A percentile compares a stretch with the other conserved stretches of the same genome.
phyloP scores from a whole-genome alignment of 2,329 filamentous ascomycete genomes.

The Zelopaecilomyces penicillatus region DNA sequence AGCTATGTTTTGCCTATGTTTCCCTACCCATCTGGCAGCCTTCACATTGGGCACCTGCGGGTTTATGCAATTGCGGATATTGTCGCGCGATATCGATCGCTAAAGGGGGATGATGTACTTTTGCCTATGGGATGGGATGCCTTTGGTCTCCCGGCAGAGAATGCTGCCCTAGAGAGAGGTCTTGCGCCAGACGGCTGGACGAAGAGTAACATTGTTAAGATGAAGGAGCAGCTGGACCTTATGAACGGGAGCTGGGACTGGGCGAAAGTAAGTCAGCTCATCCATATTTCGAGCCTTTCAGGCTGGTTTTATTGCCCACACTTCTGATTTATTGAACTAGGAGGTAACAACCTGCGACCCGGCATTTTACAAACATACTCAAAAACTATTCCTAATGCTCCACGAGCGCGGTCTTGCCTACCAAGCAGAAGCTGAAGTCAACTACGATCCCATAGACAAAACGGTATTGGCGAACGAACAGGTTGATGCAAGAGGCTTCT shows the following conservation, averaged over 20 bases:
- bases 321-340: slow-evolving; percentile 30
- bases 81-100: slow-evolving; percentile 63
- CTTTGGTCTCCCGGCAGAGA: slow-evolving; percentile 84
- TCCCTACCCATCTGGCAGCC: slow-evolving; percentile 78
- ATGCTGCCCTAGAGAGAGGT: slow-evolving; percentile 77
- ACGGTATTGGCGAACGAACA: slow-evolving; percentile 91
- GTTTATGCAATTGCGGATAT: slow-evolving; percentile 90
- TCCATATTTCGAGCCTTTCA: background rate
- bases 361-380: slow-evolving; percentile 81
- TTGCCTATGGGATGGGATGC: slow-evolving; percentile 95
- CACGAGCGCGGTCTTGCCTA: slow-evolving; percentile 69
- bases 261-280: slow-evolving; percentile 56
- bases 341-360: slow-evolving; percentile 80
- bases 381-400: slow-evolving; percentile 74
- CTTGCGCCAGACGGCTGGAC: slow-evolving; percentile 76
- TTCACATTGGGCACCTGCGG: slow-evolving; percentile 80
- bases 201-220: slow-evolving; percentile 66
- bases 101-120: slow-evolving; percentile 67
- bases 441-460: slow-evolving; percentile 83
- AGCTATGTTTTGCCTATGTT: slow-evolving; percentile 86
- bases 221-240: slow-evolving; percentile 70
- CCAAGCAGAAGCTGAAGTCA: slow-evolving; percentile 74
- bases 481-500: slow-evolving; percentile 76
- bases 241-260: slow-evolving; percentile 85
- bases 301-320: background rate